Percentiles rank a stretch among this genome's conserved stretches.
phyloP scores from a whole-genome alignment of 352 stramenopile species.

The Pythium utonaiense region DNA sequence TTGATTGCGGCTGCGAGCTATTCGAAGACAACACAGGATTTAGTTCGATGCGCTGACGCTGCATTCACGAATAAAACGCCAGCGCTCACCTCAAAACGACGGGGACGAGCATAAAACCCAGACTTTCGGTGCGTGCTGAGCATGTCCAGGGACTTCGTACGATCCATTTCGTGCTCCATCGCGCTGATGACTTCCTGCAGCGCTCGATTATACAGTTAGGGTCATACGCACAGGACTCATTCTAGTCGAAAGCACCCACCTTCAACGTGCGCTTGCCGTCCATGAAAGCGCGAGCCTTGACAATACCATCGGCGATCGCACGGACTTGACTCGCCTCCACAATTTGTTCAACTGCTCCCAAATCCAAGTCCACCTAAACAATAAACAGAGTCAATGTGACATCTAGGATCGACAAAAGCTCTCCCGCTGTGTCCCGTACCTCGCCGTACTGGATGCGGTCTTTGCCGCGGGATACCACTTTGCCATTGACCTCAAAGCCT shows the following conservation, averaged over 20 bases:
- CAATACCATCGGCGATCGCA: conserved; percentile 69
- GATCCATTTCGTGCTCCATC: conserved; percentile 68
- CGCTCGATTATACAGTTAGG: background rate
- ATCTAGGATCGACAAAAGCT: background rate
- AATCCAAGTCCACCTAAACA: conserved; percentile 71
- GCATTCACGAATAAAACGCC: background rate
- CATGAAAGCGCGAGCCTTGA: conserved; percentile 53
- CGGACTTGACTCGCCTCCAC: conserved; percentile 87
- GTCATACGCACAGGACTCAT: background rate
- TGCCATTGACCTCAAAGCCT: conserved; percentile 65
- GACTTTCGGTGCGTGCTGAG: conserved; percentile 52
- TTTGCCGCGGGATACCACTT: conserved; percentile 69
- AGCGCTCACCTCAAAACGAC: conserved; percentile 66
- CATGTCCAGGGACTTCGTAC: conserved; percentile 55
- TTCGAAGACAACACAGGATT: background rate
- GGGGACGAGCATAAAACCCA: conserved; percentile 75
- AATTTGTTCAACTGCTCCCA: conserved; percentile 85
- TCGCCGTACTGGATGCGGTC: conserved; percentile 86
- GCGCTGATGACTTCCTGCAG: conserved; percentile 53
- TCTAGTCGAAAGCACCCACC: conserved; percentile 16
- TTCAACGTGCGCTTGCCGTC: conserved; percentile 53
- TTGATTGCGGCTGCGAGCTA: conserved; percentile 88
- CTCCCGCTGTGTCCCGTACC: conserved; percentile 24
- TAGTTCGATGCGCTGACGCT: too few species aligned
- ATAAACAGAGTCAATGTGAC: background rate